A percentile compares a stretch with the other conserved stretches of the same genome.
Evolutionary conservation across 2,329 filamentous ascomycete genomes (phyloP).

Genomic region (Aphanocladium album): DNA sequence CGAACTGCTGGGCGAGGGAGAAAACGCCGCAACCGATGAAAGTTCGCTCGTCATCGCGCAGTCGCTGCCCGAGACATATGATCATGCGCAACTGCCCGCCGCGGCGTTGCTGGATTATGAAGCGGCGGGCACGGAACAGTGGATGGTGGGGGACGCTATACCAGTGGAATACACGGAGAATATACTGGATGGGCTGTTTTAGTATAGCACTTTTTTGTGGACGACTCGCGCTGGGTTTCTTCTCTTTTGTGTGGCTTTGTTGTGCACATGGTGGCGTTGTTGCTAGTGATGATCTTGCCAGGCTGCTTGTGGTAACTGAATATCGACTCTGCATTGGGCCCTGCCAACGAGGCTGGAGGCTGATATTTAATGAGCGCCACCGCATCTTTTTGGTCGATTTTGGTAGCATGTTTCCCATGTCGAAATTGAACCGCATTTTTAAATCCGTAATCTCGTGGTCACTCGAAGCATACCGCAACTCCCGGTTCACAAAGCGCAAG

Average conservation of each 20-base stretch:
- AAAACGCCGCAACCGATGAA: neutral
- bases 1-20: neutral
- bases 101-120: neutral
- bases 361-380: neutral
- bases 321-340: too few species aligned
- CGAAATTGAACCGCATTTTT: too few species aligned
- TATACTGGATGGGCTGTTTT: constrained; percentile 6
- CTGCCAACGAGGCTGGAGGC: neutral
- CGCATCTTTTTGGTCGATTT: too few species aligned
- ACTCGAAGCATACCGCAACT: neutral
- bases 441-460: neutral
- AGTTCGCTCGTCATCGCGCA: neutral
- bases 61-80: neutral
- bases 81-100: neutral
- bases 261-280: too few species aligned
- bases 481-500: neutral
- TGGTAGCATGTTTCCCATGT: neutral
- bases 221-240: neutral
- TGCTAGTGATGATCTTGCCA: too few species aligned
- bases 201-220: too few species aligned
- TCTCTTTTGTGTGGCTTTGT: neutral
- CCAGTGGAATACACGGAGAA: constrained; percentile 9
- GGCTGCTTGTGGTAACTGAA: too few species aligned
- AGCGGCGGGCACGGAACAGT: neutral
- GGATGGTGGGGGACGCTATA: neutral